These are phyloP conservation scores for Darksidea phi DNA, from an alignment of 495 filamentous ascomycete species.

Conservation along the genomic window DNA sequence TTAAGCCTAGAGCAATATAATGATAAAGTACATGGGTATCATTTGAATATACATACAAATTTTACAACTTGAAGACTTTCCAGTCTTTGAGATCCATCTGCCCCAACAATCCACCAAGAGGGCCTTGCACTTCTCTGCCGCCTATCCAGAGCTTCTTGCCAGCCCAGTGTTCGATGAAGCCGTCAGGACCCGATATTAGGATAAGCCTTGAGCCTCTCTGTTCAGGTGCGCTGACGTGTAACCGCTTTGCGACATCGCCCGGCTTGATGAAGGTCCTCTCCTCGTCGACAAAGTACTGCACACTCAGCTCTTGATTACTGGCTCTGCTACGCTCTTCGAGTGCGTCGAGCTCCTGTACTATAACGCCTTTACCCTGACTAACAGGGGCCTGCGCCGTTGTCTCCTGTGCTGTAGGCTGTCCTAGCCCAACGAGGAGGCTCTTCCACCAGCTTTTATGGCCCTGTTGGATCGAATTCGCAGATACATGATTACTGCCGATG, in stretches of 20 bases:
- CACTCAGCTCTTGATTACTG: conserved; percentile 49
- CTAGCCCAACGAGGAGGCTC: conserved; percentile 26
- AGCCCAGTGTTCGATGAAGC: conserved; percentile 77
- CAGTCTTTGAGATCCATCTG: conserved; percentile 56
- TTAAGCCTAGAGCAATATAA: no score
- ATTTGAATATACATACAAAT: background rate
- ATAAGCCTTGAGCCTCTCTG: conserved; percentile 55
- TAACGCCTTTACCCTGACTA: conserved; percentile 32
- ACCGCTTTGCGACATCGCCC: conserved; percentile 45
- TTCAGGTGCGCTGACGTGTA: conserved; percentile 4
- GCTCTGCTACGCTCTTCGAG: conserved; percentile 55
- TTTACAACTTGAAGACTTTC: conserved; percentile 63
- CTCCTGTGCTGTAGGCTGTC: conserved; percentile 30
- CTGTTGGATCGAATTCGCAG: background rate
- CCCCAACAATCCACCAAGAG: conserved; percentile 55
- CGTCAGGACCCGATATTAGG: conserved; percentile 82
- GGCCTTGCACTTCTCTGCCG: conserved; percentile 69
- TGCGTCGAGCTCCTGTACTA: conserved; percentile 62
- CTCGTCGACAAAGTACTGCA: conserved; percentile 78
- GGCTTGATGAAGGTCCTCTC: conserved; percentile 63
- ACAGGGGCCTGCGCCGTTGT: background rate
- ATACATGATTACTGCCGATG: conserved; percentile 35
- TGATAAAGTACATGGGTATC: background rate
- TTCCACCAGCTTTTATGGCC: conserved; percentile 17
- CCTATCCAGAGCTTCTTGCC: conserved; percentile 72